Evolutionary conservation across 2,329 filamentous ascomycete species (phyloP).

Genomic region (Huntiella bhutanensis): DNA sequence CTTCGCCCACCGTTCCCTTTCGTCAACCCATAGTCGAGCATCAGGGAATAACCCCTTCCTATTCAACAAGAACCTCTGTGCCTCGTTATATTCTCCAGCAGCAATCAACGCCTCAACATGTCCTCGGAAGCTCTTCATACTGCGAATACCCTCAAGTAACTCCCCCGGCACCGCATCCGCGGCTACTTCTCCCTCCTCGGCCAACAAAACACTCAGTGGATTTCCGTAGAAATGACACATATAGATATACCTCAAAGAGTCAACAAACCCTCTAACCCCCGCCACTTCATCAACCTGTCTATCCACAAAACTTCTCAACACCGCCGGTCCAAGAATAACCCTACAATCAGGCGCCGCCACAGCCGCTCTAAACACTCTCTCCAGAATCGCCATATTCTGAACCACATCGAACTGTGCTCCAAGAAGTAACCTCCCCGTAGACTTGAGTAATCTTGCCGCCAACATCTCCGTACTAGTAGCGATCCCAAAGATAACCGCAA

Average conservation of each 20-base stretch:
- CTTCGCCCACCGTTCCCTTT: neutral
- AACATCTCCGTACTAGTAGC: slow-evolving; percentile 68
- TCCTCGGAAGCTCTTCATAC: slow-evolving; percentile 47
- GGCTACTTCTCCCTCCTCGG: slow-evolving; percentile 13
- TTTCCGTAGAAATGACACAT: slow-evolving; percentile 79
- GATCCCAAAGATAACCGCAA: slow-evolving; percentile 59
- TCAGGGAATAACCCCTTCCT: slow-evolving; percentile 1
- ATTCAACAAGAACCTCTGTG: slow-evolving; percentile 1
- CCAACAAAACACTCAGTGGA: slow-evolving; percentile 45
- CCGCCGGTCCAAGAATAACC: slow-evolving; percentile 42
- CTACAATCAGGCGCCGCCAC: slow-evolving; percentile 37
- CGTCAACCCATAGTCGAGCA: neutral
- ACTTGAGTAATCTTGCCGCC: slow-evolving; percentile 52
- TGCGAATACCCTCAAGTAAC: slow-evolving; percentile 49
- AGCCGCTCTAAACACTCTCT: slow-evolving; percentile 49
- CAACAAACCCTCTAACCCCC: slow-evolving; percentile 53
- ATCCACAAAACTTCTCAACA: slow-evolving; percentile 46
- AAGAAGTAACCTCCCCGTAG: slow-evolving; percentile 45
- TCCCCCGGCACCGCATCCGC: slow-evolving; percentile 31
- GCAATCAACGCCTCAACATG: slow-evolving; percentile 8
- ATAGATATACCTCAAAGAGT: slow-evolving; percentile 59
- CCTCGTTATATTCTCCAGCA: neutral
- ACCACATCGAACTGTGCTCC: slow-evolving; percentile 63
- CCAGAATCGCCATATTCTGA: slow-evolving; percentile 50
- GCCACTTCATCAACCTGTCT: slow-evolving; percentile 61